Conservation (phyloP, 495 filamentous ascomycete genomes). For the Lasiosphaeria hispida region DNA sequence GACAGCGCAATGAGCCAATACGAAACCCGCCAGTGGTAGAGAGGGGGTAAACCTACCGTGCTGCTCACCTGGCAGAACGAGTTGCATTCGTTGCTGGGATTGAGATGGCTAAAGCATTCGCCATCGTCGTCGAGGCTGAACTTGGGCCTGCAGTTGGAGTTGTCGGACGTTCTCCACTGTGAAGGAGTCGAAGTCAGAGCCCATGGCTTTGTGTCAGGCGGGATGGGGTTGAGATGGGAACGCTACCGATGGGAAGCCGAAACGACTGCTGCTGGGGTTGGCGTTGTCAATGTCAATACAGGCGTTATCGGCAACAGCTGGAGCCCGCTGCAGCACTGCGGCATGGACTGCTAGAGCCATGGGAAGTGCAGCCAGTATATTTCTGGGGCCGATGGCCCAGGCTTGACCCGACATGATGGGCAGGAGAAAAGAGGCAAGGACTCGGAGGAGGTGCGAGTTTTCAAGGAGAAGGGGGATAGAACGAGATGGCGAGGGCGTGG, state of each 20-base stretch:
- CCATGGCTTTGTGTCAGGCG: neutral
- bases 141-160: conserved; percentile 9
- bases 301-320: neutral
- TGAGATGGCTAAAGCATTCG: conserved; percentile 9
- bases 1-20: neutral
- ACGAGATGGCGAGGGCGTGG: no score
- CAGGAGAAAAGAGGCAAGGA: no score
- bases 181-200: neutral
- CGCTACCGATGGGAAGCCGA: conserved; percentile 6
- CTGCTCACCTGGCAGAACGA: conserved; percentile 11
- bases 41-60: conserved; percentile 3
- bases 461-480: no score
- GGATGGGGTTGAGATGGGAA: neutral
- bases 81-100: conserved; percentile 9
- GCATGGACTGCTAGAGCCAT: neutral
- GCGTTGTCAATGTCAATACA: conserved; percentile 15
- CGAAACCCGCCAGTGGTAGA: neutral
- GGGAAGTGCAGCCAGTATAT: neutral
- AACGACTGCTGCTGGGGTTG: conserved; percentile 1
- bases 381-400: no score
- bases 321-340: neutral
- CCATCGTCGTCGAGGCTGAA: neutral
- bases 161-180: conserved; percentile 4
- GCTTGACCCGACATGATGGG: no score
- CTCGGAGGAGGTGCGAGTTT: no score